phyloP scores from a whole-genome alignment of 2,329 filamentous ascomycete species.

The Penicillium sp. region DNA sequence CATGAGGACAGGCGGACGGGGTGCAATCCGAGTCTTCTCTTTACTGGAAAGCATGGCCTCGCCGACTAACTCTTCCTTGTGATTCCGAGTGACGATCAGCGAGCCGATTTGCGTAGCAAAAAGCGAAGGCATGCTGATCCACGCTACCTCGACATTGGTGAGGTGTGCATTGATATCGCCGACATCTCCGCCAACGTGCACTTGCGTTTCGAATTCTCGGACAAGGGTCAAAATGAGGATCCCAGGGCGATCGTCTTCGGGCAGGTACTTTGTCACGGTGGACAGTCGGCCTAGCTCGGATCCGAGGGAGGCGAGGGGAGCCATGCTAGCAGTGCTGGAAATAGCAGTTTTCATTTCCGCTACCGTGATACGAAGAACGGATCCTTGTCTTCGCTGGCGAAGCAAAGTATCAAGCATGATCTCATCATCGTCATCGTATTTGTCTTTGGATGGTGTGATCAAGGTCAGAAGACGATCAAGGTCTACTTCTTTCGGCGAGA shows the following conservation, averaged over 20 bases:
- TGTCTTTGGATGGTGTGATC: conserved; percentile 88
- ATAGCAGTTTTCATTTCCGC: conserved; percentile 67
- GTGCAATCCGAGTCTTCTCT: conserved; percentile 20
- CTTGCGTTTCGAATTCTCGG: conserved; percentile 62
- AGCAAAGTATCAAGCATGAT: conserved; percentile 92
- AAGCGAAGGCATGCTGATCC: conserved; percentile 83
- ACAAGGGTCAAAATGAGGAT: conserved; percentile 74
- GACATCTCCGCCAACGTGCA: conserved; percentile 69
- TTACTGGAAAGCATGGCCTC: conserved; percentile 53
- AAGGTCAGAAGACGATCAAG: conserved; percentile 80
- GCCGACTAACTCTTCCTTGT: conserved; percentile 71
- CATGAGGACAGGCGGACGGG: conserved; percentile 70
- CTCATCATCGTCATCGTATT: conserved; percentile 86
- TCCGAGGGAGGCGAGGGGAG: conserved; percentile 69
- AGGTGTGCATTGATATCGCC: conserved; percentile 65
- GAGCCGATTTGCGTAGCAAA: conserved; percentile 74
- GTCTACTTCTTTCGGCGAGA: conserved; percentile 75
- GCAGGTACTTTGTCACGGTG: conserved; percentile 89
- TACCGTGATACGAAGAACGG: conserved; percentile 73
- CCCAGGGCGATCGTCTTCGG: conserved; percentile 91
- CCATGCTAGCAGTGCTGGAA: conserved; percentile 65
- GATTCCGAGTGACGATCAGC: conserved; percentile 66
- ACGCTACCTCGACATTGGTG: conserved; percentile 69
- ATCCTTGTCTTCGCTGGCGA: conserved; percentile 82
- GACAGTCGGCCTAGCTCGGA: conserved; percentile 82